These are phyloP conservation scores for Stylosanthes scabra DNA, from an alignment of 331 rosid species.

Conservation along the genomic window DNA sequence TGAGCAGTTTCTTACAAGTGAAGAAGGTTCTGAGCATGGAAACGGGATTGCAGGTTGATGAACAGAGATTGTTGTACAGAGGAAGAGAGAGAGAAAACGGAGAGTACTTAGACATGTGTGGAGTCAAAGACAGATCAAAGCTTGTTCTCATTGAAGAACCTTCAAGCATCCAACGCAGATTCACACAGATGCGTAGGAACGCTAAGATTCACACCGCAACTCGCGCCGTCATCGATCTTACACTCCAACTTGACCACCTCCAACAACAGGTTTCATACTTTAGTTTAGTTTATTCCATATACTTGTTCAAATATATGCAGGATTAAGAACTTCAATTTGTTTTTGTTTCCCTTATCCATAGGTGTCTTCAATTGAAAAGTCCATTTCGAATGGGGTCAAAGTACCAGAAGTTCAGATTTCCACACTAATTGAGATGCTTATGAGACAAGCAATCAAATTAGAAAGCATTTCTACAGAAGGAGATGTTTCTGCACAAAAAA, in stretches of 20 bases:
- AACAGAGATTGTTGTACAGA: conserved; percentile 64
- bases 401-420: conserved; percentile 88
- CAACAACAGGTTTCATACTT: conserved; percentile 53
- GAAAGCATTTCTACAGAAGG: conserved; percentile 76
- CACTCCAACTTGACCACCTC: conserved; percentile 60
- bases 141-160: conserved; percentile 68
- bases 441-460: conserved; percentile 88
- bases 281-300: too few relatives aligned
- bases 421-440: conserved; percentile 76
- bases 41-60: conserved; percentile 63
- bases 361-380: conserved; percentile 68
- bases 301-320: too few relatives aligned
- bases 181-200: conserved; percentile 55
- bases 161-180: conserved; percentile 67
- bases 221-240: conserved; percentile 65
- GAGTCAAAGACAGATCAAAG: conserved; percentile 80
- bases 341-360: conserved; percentile 2
- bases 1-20: conserved; percentile 75
- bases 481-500: conserved; percentile 55
- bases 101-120: conserved; percentile 74
- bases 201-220: conserved; percentile 67
- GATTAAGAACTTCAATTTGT: background rate
- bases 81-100: conserved; percentile 76
- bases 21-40: conserved; percentile 68
- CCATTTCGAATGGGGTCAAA: conserved; percentile 61